Percentiles rank a stretch among this genome's conserved stretches.
Evolutionary conservation across 371 early-diverging fungal genomes (phyloP).

Genomic region (Lichtheimia ornata): DNA sequence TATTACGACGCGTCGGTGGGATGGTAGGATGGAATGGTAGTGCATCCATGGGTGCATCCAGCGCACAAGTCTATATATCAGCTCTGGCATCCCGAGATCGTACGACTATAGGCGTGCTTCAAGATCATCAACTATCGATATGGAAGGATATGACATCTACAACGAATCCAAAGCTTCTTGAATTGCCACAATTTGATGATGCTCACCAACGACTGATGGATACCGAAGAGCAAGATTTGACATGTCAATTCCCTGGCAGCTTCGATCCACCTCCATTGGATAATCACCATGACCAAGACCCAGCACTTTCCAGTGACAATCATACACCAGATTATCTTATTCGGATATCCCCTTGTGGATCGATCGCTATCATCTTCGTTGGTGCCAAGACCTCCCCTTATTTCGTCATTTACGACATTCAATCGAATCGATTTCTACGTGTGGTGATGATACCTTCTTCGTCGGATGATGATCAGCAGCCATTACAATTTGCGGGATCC

Average conservation of each 20-base stretch:
- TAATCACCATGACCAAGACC: not conserved
- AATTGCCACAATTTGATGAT: conserved; percentile 13
- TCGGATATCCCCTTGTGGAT: not conserved
- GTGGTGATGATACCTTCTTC: not conserved
- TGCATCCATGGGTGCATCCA: not conserved
- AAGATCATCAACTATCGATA: conserved; percentile 3
- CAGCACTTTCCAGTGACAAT: not conserved
- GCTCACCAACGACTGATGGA: conserved; percentile 1
- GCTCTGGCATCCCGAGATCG: not conserved
- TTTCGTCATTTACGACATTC: conserved; percentile 10
- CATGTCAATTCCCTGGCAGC: conserved; percentile 13
- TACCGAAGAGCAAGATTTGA: conserved; percentile 12
- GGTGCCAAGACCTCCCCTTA: conserved; percentile 5
- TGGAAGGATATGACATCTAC: not conserved
- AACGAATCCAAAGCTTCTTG: not conserved
- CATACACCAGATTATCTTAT: not conserved
- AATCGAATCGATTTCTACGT: not conserved
- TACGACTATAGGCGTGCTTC: not conserved
- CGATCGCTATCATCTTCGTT: not conserved
- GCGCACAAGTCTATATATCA: not conserved
- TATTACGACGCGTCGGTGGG: not conserved
- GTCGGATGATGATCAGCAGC: not conserved
- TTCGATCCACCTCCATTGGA: not conserved
- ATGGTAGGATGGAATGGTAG: not conserved
- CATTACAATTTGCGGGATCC: conserved; percentile 1